A percentile compares a stretch with the other conserved stretches of the same genome.
These are phyloP conservation scores for Dorcoceras hygrometricum DNA, from an alignment of 257 asterid genomes.

Conservation along the genomic window DNA sequence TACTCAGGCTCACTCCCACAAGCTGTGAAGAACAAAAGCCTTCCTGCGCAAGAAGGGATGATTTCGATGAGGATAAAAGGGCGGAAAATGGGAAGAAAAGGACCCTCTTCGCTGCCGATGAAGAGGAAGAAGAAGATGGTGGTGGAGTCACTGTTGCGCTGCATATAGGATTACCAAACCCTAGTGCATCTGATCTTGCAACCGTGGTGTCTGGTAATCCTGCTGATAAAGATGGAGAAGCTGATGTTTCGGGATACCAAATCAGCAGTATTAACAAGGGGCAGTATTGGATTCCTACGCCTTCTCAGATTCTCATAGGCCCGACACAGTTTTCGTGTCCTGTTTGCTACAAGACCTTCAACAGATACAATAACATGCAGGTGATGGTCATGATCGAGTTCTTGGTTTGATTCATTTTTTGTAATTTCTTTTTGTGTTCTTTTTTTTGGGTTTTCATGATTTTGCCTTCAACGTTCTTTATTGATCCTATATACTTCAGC, in stretches of 20 bases:
- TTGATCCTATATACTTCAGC: neutral
- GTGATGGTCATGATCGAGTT: slow-evolving; percentile 33
- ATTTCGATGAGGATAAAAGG: slow-evolving; percentile 18
- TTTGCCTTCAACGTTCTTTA: neutral
- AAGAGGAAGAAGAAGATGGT: slow-evolving; percentile 13
- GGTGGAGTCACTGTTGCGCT: slow-evolving; percentile 68
- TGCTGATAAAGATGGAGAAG: slow-evolving; percentile 26
- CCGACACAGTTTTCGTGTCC: slow-evolving; percentile 93
- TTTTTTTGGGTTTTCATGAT: slow-evolving; percentile 3
- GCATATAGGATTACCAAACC: slow-evolving; percentile 89
- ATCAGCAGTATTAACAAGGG: slow-evolving; percentile 62
- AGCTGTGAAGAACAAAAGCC: slow-evolving; percentile 27
- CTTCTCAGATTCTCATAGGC: slow-evolving; percentile 92
- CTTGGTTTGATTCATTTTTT: neutral
- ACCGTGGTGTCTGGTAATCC: slow-evolving; percentile 26
- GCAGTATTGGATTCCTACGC: slow-evolving; percentile 94
- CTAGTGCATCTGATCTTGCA: slow-evolving; percentile 82
- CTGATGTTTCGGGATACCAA: slow-evolving; percentile 34
- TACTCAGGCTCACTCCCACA: slow-evolving; percentile 42
- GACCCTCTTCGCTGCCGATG: slow-evolving; percentile 19
- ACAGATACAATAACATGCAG: slow-evolving; percentile 97
- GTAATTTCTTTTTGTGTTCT: neutral
- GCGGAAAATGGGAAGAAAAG: slow-evolving; percentile 14
- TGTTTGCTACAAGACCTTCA: slow-evolving; percentile 83
- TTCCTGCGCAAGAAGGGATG: slow-evolving; percentile 25